phyloP scores from a whole-genome alignment of 2,329 filamentous ascomycete species.

The Trichocomaceae sp. region DNA sequence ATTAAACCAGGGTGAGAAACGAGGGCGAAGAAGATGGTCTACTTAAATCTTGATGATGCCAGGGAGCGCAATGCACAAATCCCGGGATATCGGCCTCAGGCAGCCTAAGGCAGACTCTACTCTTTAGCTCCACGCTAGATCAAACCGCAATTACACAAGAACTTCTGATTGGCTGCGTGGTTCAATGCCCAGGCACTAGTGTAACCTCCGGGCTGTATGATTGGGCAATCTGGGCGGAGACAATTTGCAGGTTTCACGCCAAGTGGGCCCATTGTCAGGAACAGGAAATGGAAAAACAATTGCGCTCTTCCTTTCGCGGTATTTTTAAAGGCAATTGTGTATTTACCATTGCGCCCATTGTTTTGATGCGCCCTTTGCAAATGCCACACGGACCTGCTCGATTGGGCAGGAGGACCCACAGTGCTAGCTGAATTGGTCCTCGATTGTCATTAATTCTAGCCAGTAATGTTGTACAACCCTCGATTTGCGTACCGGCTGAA shows the following conservation, averaged over 20 bases:
- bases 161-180: neutral
- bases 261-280: conserved; percentile 16
- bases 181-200: neutral
- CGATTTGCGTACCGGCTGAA: neutral
- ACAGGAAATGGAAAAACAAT: conserved; percentile 21
- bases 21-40: too few species aligned
- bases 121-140: neutral
- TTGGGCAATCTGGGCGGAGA: neutral
- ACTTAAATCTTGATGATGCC: too few species aligned
- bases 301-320: neutral
- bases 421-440: neutral
- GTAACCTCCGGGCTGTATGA: neutral
- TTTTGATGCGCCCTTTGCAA: neutral
- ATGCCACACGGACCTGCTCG: neutral
- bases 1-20: too few species aligned
- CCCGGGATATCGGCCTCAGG: too few species aligned
- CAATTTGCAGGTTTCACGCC: neutral
- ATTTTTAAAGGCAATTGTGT: neutral
- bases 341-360: neutral
- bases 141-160: neutral
- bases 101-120: neutral
- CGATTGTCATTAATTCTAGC: neutral
- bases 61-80: too few species aligned
- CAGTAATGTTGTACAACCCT: neutral
- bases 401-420: neutral